Base-by-base conservation (phyloP, 306 rosid genomes). In the Abrus precatorius region DNA sequence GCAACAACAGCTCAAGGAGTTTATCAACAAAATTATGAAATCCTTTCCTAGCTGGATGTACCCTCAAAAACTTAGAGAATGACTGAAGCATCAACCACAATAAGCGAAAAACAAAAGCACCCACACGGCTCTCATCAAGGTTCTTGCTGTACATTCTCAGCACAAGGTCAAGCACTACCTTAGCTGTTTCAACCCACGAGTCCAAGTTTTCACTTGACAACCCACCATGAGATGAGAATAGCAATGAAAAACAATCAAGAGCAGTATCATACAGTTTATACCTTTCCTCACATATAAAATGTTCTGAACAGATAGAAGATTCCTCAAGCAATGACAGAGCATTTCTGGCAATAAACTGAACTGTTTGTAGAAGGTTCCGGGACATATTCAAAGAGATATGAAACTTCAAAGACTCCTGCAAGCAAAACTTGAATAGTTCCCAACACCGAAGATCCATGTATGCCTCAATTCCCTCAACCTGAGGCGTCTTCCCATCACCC, bases 1-100 rank as follows among this genome's bases (percentile, higher is more conserved):
- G 91, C 94, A 95, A 72, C 69, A 91, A 81, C 52, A 90, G 95
- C 84, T 95, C 98, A 11, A 95, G 90, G 85, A 95, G 95, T 80
- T 90, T 87, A 76, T 91, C 85, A 61, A 93, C 82, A 72, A 93
- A 93, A 80, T 84, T 86, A 40, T 56, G 90, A 89, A 95, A 95
- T 74, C 94, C 81, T 82, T 84, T 95, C 84, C 86, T 87, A 71
- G 89, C 84, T 32, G 88, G 92, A 75, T 90, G 97, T 49, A 78
- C 84, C 80, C 86, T 83, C 64, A 93, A 83, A 86, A 94, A 93
- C 79, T 80, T 93, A 83, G 97, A 80, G 88, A 95, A 95, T 9
- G 96, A 96, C 78, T 90, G 92, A 81, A 91, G 92, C 84, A 93
- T 85, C 75, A 73, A 84, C 82, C 92, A 89, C 50, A 89, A 84